phyloP scores from a whole-genome alignment of 441 rosid genomes.

The Dalechampia spathulata region DNA sequence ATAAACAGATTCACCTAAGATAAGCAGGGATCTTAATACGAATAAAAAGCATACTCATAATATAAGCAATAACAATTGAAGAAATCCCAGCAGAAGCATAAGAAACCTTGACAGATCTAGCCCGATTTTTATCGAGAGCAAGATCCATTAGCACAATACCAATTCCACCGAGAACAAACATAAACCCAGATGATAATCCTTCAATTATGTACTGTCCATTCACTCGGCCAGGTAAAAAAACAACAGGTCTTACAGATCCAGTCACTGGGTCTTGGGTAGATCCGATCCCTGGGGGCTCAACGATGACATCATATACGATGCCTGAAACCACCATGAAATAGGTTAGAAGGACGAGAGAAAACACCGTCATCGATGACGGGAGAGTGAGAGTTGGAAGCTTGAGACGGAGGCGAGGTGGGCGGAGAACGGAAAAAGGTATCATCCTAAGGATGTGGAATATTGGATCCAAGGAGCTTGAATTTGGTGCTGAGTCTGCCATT shows the following conservation, averaged over 20 bases:
- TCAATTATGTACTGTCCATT: constrained; percentile 95
- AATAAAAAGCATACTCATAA: constrained; percentile 89
- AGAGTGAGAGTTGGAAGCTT: constrained; percentile 74
- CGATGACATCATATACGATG: constrained; percentile 82
- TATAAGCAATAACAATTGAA: constrained; percentile 65
- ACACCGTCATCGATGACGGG: constrained; percentile 84
- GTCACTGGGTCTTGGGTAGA: constrained; percentile 77
- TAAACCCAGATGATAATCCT: constrained; percentile 91
- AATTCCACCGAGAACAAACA: constrained; percentile 80
- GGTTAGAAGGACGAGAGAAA: constrained; percentile 65
- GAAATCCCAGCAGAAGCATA: constrained; percentile 75
- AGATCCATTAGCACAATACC: constrained; percentile 85
- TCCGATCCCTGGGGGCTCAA: constrained; percentile 96
- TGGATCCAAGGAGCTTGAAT: constrained; percentile 41
- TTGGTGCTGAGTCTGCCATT: too few species aligned
- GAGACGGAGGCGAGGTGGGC: constrained; percentile 82
- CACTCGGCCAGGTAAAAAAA: constrained; percentile 82
- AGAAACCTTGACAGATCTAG: constrained; percentile 63
- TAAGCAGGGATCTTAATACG: constrained; percentile 97
- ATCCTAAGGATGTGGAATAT: constrained; percentile 50
- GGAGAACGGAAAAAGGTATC: constrained; percentile 61
- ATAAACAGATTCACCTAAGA: constrained; percentile 31
- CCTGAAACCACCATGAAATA: constrained; percentile 93
- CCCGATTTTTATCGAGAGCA: constrained; percentile 73
- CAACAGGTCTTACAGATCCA: constrained; percentile 81